These are phyloP conservation scores for Cephaloascus fragrans DNA, from an alignment of 805 yeast species.

Conservation along the genomic window DNA sequence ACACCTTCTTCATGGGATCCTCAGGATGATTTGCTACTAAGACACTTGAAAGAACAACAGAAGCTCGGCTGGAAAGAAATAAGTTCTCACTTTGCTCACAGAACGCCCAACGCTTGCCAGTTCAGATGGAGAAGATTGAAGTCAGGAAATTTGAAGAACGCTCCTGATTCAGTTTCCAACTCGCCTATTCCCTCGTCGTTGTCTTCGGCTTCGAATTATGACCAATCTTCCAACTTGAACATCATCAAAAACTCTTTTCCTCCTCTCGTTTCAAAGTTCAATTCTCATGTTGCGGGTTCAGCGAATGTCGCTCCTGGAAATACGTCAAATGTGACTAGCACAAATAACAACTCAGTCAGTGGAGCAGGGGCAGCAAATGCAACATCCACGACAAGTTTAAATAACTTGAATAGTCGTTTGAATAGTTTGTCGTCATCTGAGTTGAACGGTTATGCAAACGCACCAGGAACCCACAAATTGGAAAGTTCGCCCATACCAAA, in stretches of 20 bases:
- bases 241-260: neutral
- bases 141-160: slow-evolving; percentile 31
- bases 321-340: neutral
- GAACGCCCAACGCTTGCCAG: slow-evolving; percentile 39
- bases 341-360: neutral
- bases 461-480: too few relatives aligned
- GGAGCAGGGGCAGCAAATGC: too few relatives aligned
- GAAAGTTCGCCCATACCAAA: neutral
- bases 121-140: slow-evolving; percentile 37
- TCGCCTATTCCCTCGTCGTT: slow-evolving; percentile 5
- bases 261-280: neutral
- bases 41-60: slow-evolving; percentile 36
- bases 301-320: neutral
- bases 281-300: too few relatives aligned
- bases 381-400: neutral
- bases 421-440: neutral
- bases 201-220: too few relatives aligned
- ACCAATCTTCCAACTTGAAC: neutral
- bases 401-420: neutral
- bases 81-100: slow-evolving; percentile 29
- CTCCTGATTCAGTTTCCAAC: slow-evolving; percentile 28
- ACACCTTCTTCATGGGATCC: slow-evolving; percentile 42
- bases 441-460: too few relatives aligned
- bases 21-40: slow-evolving; percentile 31
- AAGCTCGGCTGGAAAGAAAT: slow-evolving; percentile 39